Evolutionary conservation across 2,329 filamentous ascomycete genomes (phyloP), one percentile per base, ranked within the genome.

Genomic region (Pyrenophora graminea): DNA sequence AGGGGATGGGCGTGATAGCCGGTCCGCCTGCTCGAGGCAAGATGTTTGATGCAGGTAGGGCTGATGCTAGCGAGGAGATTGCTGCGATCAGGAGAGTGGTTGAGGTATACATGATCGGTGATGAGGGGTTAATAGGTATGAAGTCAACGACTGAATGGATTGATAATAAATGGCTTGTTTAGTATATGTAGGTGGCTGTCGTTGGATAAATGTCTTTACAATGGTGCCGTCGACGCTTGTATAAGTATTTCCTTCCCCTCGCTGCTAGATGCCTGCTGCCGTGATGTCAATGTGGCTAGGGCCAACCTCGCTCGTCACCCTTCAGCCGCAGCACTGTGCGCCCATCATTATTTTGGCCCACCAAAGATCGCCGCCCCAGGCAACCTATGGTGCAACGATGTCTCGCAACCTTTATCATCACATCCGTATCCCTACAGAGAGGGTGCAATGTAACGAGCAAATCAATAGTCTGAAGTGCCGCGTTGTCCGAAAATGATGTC

Each of bases 1-100:
- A 43, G 2, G 72, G 70, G 21, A 76, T 68, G 8, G 74, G 69
- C 6, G 51, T 52, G 38, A 57, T 56, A 9, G 57, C 57, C 15
- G 74, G 74, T 2, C 66, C 73, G 41, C 74, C 74, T 19, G 73
- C 73, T 21, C 71, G 67, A 17, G 56, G 9, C 17, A 31, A 2
- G 18, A 46, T 10, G 15, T 40, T 38, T 6, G 47, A 12, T 13
- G 54, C 39, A 9, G 51, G 51, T 12, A 48, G 46, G 13, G 55
- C 47, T 17, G 46, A 44, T n/a, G 33, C 31, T 36, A 43, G 44
- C 30, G 43, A 49, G 45, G 19, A 46, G 25, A 56, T 12, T 10
- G 27, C 36, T 39, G 47, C 25, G 2, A 25, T 25, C 17, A 49
- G 19, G 17, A 51, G 33, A 12, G 46, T 31, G 19, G 43, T 31